Base-by-base conservation (phyloP, 1,139 yeast species). In the Taphrina confusa region DNA sequence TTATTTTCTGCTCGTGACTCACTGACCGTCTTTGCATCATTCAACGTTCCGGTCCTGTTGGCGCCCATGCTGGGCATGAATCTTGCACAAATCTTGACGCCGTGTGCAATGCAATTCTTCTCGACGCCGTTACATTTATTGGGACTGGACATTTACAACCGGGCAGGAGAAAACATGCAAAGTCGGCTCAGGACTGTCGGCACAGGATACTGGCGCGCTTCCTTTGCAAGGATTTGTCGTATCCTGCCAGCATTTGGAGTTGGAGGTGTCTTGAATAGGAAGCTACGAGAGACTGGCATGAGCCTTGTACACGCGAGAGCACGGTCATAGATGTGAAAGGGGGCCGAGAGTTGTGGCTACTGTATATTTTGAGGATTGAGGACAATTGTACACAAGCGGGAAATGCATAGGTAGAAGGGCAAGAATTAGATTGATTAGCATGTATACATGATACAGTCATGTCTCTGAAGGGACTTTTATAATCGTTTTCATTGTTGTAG, bases 161-260 rank as follows among this genome's bases (percentile, higher is more conserved):
- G 61, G 16, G 18, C 34, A 4, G 44, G 34, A 2, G 28, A 42
- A 22, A 44, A 18, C 11, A 20, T 44, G 11, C 25, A 34, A 12
- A n/a, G 36, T 14, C 56, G 61, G 12, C 18, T 40, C 6, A 33
- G 22, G n/a, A 22, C 31, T 9, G 50, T 61, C 28, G 40, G 46
- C 14, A 14, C 44, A 9, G 39, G 52, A 11, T 57, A 57, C 14
- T 42, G 58, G 58, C 60, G 49, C n/a, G 45, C 61, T 12, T 42
- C 58, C 14, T 60, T 59, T n/a, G 63, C 63, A 5, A 47, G 63
- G 9, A 37, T 61, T 16, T 14, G 54, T 18, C 45, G 63, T 9
- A 61, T 61, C 33, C 39, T 61, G 28, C 63, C 63, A 27, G 63
- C 63, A 2, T 61, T 61, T 44, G 63, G 63, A 9, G 27, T 60